Percentiles rank a stretch among this genome's conserved stretches.
These are phyloP conservation scores for Ophiostoma sp. DNA, from an alignment of 2,329 filamentous ascomycete species.

Conservation along the genomic window DNA sequence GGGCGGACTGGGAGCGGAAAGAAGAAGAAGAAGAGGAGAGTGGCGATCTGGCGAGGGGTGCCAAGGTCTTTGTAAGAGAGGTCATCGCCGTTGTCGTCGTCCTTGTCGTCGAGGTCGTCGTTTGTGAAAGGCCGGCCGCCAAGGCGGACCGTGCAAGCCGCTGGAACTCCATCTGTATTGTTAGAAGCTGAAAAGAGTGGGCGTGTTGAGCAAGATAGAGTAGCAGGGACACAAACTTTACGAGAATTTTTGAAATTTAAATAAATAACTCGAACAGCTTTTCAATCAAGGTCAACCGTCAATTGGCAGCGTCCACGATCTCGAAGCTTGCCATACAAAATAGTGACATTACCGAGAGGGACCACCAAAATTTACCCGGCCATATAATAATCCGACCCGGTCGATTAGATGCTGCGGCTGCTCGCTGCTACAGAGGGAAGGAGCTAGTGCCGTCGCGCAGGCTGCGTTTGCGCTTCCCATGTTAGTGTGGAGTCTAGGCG, in stretches of 20 bases:
- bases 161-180: conserved; percentile 20
- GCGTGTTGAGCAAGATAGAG: neutral
- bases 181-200: neutral
- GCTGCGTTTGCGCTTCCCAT: neutral
- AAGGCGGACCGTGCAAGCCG: conserved; percentile 21
- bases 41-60: conserved; percentile 7
- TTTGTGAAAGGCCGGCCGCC: conserved; percentile 15
- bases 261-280: neutral
- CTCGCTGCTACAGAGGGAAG: conserved; percentile 1
- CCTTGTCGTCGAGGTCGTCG: neutral
- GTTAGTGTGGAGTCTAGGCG: conserved; percentile 2
- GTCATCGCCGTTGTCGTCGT: neutral
- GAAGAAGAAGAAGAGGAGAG: conserved; percentile 7
- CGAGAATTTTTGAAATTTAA: neutral
- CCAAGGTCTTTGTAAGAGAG: conserved; percentile 9
- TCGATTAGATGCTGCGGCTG: conserved; percentile 1
- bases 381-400: conserved; percentile 22
- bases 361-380: conserved; percentile 21
- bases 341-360: neutral
- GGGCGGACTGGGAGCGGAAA: conserved; percentile 4
- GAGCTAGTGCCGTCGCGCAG: conserved; percentile 3
- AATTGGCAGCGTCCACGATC: neutral
- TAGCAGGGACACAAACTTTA: neutral
- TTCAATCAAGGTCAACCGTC: neutral
- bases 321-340: conserved; percentile 12